Conservation (phyloP, 441 rosid species). For the Corymbia citriodora region DNA sequence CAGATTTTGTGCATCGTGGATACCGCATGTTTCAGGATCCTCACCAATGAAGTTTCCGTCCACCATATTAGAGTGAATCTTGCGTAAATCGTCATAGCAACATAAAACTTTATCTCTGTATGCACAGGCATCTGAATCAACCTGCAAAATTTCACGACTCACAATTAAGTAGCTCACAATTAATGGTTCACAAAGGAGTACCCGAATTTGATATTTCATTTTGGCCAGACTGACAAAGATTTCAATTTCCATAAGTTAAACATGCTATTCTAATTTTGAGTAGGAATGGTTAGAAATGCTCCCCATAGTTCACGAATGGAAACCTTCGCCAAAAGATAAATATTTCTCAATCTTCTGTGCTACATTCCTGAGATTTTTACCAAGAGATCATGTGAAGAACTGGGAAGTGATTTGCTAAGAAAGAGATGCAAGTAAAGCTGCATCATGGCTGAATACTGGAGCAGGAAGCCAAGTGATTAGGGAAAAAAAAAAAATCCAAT, state of each 20-base stretch:
- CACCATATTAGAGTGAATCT: conserved; percentile 34
- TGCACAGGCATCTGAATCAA: conserved; percentile 43
- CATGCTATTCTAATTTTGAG: background rate
- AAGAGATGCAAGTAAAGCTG: background rate
- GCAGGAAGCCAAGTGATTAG: background rate
- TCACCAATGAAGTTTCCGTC: conserved; percentile 19
- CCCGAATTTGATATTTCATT: background rate
- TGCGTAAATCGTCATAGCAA: conserved; percentile 40
- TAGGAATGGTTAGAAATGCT: background rate
- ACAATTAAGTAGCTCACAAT: background rate
- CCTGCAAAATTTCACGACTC: conserved; percentile 37
- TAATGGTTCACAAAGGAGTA: background rate
- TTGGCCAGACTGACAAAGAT: background rate
- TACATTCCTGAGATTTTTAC: background rate
- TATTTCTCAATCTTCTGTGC: background rate
- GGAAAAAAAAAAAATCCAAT: background rate
- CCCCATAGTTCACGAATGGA: background rate
- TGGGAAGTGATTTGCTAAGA: background rate
- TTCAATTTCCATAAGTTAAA: background rate
- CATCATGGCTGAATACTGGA: background rate
- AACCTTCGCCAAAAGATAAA: background rate
- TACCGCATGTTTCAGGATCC: conserved; percentile 22
- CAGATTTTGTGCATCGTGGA: conserved; percentile 17
- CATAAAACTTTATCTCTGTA: conserved; percentile 44
- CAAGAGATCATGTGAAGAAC: background rate